phyloP scores from a whole-genome alignment of 2,329 filamentous ascomycete genomes.

The Westerdykella ornata region DNA sequence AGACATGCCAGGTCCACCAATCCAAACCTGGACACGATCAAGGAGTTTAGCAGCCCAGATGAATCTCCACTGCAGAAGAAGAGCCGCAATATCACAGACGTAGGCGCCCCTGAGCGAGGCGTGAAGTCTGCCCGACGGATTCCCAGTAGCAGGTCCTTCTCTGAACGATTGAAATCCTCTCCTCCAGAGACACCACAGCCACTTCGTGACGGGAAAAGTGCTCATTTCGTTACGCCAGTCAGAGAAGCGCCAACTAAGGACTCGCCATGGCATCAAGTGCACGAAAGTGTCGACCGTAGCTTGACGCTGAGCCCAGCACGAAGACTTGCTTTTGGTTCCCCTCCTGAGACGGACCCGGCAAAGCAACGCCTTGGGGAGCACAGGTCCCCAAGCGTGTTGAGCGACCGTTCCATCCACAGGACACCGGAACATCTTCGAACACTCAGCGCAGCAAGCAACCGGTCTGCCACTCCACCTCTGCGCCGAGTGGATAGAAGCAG shows the following conservation, averaged over 20 bases:
- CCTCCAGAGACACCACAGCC: slow-evolving; percentile 21
- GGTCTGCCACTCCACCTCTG: slow-evolving; percentile 60
- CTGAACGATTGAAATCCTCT: slow-evolving; percentile 30
- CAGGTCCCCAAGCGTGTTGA: slow-evolving; percentile 38
- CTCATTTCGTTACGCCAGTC: slow-evolving; percentile 13
- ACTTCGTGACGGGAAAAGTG: background rate
- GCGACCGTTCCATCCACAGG: slow-evolving; percentile 40
- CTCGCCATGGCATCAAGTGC: slow-evolving; percentile 41
- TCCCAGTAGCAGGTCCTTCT: slow-evolving; percentile 27
- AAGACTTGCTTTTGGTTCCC: slow-evolving; percentile 31
- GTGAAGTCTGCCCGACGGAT: slow-evolving; percentile 38
- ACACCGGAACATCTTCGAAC: slow-evolving; percentile 49
- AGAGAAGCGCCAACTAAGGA: slow-evolving; percentile 17
- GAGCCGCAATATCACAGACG: slow-evolving; percentile 38
- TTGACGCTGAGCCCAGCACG: slow-evolving; percentile 33
- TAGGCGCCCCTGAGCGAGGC: slow-evolving; percentile 39
- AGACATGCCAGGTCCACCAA: slow-evolving; percentile 26
- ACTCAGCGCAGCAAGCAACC: slow-evolving; percentile 54
- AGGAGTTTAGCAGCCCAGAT: slow-evolving; percentile 44
- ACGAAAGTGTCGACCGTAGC: slow-evolving; percentile 41
- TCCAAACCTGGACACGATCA: slow-evolving; percentile 46
- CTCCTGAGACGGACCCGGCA: slow-evolving; percentile 27
- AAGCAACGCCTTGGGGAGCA: slow-evolving; percentile 33
- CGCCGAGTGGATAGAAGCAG: slow-evolving; percentile 60
- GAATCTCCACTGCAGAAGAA: slow-evolving; percentile 38